Evolutionary conservation across 257 asterid genomes (phyloP), one percentile per base, ranked within the genome.

Genomic region (Anisodus tanguticus): DNA sequence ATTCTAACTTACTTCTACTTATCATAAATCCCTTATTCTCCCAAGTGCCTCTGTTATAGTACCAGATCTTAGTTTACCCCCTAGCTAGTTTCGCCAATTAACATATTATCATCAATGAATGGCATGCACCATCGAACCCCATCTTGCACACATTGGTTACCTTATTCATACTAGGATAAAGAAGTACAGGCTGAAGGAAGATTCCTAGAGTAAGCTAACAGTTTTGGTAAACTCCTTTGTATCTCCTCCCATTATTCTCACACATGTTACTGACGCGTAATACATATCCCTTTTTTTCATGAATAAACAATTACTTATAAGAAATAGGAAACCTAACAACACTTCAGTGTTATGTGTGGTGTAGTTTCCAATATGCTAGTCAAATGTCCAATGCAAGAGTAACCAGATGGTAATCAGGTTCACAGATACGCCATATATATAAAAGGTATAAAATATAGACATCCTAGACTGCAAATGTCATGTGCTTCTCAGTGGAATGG

Each of bases 351-450:
- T 49, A 47, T 68, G 37, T 72, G 57, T 47, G 80, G 59, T 72
- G 80, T 47, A 47, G 9, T 47, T 72, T 10, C 80, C 41, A 74
- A 19, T 47, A 5, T 19, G 43, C 43, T 74, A 45, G 41, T 47
- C 39, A 74, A 74, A 74, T 74, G 17, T 49, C 80, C 80, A 74
- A 49, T 74, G 80, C 80, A 72, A 72, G 80, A 72, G 80, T 59
- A 72, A 72, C 80, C 59, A 72, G 59, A 72, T 19, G 6, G 58
- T 19, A 45, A 45, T 68, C 41, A 72, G 59, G 11, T 72, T n/a
- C 80, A 72, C n/a, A 45, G n/a, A 72, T 71, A 51, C 37, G n/a
- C 79, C 79, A 70, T 4, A 71, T 43, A n/a, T 10, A n/a, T 19
- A 47, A 47, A 72, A 74, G 60, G 60, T 5, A 9, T 49, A 47